phyloP scores from a whole-genome alignment of 2,329 filamentous ascomycete genomes.

The Hortaea werneckii region DNA sequence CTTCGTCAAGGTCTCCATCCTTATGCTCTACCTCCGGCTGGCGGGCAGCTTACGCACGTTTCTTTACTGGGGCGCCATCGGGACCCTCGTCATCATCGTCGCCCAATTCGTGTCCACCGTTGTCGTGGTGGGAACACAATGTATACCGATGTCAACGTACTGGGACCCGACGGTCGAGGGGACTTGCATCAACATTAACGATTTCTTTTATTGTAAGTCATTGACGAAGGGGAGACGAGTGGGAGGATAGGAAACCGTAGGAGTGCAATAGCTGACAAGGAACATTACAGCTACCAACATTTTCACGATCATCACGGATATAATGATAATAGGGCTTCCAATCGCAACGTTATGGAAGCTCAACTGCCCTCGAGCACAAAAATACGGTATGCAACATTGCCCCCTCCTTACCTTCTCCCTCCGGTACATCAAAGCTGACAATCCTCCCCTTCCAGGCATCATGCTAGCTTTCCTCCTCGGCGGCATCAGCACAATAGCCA shows the following conservation, averaged over 20 bases:
- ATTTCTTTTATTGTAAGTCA: conserved; percentile 24
- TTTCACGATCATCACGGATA: conserved; percentile 30
- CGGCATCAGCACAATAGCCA: conserved; percentile 18
- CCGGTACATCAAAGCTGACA: too few relatives aligned
- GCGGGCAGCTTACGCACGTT: conserved; percentile 14
- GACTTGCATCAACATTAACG: conserved; percentile 25
- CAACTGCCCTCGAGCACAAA: conserved; percentile 22
- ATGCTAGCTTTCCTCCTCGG: conserved; percentile 16
- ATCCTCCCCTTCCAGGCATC: conserved; percentile 7
- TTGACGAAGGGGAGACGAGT: too few relatives aligned
- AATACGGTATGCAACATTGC: too few relatives aligned
- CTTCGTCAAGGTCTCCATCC: conserved; percentile 31
- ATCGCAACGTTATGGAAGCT: conserved; percentile 29
- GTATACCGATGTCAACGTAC: conserved; percentile 26
- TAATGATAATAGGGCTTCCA: conserved; percentile 30
- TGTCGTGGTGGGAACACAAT: conserved; percentile 28
- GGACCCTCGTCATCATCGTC: conserved; percentile 25
- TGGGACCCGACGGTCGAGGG: conserved; percentile 21
- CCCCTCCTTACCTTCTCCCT: too few relatives aligned
- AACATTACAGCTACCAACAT: conserved; percentile 14
- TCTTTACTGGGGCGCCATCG: conserved; percentile 17
- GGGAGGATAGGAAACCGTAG: too few relatives aligned
- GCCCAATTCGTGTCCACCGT: conserved; percentile 26
- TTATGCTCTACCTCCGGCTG: conserved; percentile 31
- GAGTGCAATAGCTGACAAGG: too few relatives aligned